Evolutionary conservation across 1,284 basidiomycete species (phyloP), one percentile per base, ranked within the genome.

Genomic region (Schizophyllum commune): DNA sequence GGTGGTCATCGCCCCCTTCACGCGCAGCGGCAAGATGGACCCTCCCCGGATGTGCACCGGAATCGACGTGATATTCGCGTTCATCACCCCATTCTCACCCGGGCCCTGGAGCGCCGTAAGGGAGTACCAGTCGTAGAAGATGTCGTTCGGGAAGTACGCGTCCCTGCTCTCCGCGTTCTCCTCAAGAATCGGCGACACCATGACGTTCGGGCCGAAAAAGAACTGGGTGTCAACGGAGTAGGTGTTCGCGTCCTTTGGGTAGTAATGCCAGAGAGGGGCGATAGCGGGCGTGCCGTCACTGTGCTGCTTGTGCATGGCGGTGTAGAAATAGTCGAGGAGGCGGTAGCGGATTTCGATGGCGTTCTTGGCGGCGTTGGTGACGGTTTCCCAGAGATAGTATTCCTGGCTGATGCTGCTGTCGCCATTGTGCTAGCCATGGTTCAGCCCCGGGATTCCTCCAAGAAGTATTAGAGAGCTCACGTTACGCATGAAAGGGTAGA

Each of bases 401-500:
- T 89, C 87, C 72, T 89, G 88, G 57, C 75, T 76, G 61, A 77
- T 83, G 0, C 78, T 73, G 0, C 71, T 77, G 64, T 84, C 80
- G 7, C 65, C 67, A 64, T 88, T 87, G 67, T 89, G 85, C 83
- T 85, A 60, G 11, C 7, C 58, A n/a, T n/a, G n/a, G n/a, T n/a
- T n/a, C n/a, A n/a, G n/a, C n/a, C n/a, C n/a, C n/a, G n/a, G n/a
- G n/a, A n/a, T n/a, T n/a, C n/a, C n/a, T n/a, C n/a, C n/a, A n/a
- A n/a, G n/a, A n/a, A n/a, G n/a, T n/a, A n/a, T n/a, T n/a, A n/a
- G n/a, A n/a, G n/a, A n/a, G n/a, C n/a, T 70, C 61, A 85, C 84
- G 65, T 88, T 83, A 17, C 86, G 78, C 81, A 86, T 88, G 74
- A 89, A 89, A 0, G 86, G 84, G 71, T 85, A 84, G 71, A 89